Evolutionary conservation across 1,139 yeast species (phyloP).

Genomic region (Pichia sp.): DNA sequence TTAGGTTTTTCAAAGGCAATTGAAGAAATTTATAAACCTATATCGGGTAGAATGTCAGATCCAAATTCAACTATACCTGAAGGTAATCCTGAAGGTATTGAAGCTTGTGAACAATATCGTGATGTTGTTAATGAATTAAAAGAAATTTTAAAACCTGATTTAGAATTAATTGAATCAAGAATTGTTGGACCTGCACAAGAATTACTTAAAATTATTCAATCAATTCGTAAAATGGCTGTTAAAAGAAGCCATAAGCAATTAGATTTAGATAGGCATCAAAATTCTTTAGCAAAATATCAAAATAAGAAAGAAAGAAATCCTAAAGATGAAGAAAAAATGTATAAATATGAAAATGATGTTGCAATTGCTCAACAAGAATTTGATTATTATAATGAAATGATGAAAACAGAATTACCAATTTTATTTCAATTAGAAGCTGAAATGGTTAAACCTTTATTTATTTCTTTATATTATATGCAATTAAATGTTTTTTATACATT

Average conservation of each 20-base stretch:
- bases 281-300: constrained; percentile 63
- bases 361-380: constrained; percentile 92
- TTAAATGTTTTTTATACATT: constrained; percentile 90
- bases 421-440: constrained; percentile 84
- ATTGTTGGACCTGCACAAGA: constrained; percentile 92
- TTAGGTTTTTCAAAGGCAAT: constrained; percentile 89
- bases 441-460: constrained; percentile 87
- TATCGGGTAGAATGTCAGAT: constrained; percentile 84
- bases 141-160: constrained; percentile 81
- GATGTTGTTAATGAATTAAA: constrained; percentile 83
- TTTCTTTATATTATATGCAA: constrained; percentile 94
- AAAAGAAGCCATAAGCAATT: constrained; percentile 94
- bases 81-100: constrained; percentile 93
- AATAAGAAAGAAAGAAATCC: constrained; percentile 74
- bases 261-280: constrained; percentile 82
- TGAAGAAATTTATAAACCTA: constrained; percentile 94
- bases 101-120: constrained; percentile 88
- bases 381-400: constrained; percentile 90
- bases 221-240: constrained; percentile 86
- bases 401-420: constrained; percentile 82
- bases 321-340: constrained; percentile 80
- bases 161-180: constrained; percentile 84
- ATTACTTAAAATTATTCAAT: constrained; percentile 68
- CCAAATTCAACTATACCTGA: constrained; percentile 81
- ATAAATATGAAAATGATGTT: constrained; percentile 81